Conservation (phyloP, 208 protist species). For the Leishmania braziliensis region DNA sequence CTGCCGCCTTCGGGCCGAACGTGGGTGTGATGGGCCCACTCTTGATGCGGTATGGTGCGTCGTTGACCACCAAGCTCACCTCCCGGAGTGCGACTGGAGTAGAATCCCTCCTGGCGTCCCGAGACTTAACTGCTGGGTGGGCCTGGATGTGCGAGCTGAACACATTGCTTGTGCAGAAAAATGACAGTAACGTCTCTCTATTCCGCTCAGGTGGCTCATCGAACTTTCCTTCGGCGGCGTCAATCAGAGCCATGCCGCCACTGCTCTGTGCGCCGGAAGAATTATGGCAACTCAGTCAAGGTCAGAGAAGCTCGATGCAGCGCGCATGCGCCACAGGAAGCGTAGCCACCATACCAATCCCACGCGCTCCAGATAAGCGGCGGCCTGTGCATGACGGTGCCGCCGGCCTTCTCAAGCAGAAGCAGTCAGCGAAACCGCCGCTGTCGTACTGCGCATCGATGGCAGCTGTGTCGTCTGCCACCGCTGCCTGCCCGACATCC, state of each 20-base stretch:
- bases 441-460: not conserved
- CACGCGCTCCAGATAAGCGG: not conserved
- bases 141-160: conserved; percentile 7
- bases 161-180: not conserved
- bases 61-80: conserved; percentile 11
- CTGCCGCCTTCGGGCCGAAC: conserved; percentile 49
- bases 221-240: conserved; percentile 1
- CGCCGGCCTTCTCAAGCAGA: not conserved
- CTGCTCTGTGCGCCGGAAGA: conserved; percentile 15
- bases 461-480: not conserved
- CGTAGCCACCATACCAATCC: not conserved
- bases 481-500: not conserved
- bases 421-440: not conserved
- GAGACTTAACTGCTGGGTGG: conserved; percentile 26
- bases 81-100: conserved; percentile 11
- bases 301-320: not conserved
- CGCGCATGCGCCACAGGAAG: not conserved
- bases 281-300: not conserved
- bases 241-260: not conserved
- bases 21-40: conserved; percentile 36
- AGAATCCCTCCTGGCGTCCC: conserved; percentile 32
- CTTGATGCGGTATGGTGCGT: conserved; percentile 56
- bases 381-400: not conserved
- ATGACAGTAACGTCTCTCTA: not conserved
- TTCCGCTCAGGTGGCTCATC: not conserved